Evolutionary conservation across 225 moss, liverwort and hornwort genomes (phyloP).

Genomic region (Pseudoscleropodium purum): DNA sequence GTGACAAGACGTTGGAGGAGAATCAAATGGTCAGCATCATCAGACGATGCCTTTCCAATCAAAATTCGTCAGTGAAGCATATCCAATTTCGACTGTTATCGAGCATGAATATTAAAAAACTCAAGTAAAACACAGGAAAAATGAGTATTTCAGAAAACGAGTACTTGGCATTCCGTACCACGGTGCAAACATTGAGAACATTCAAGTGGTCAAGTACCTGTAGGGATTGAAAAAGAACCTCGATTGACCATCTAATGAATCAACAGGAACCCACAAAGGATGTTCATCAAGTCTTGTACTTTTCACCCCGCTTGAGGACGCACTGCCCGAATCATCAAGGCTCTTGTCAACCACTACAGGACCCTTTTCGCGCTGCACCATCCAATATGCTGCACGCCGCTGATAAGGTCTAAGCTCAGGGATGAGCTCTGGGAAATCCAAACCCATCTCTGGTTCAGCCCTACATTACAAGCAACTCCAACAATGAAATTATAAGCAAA

Average conservation of each 20-base stretch:
- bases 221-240: constrained; percentile 84
- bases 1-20: neutral
- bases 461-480: constrained; percentile 28
- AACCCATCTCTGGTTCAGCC: constrained; percentile 45
- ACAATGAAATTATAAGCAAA: neutral
- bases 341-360: constrained; percentile 9
- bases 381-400: constrained; percentile 90
- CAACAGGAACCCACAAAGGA: constrained; percentile 75
- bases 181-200: neutral
- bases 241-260: constrained; percentile 52
- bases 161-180: neutral
- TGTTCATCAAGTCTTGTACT: constrained; percentile 22
- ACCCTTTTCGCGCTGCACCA: constrained; percentile 90
- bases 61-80: neutral
- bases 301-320: constrained; percentile 25
- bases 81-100: neutral
- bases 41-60: neutral
- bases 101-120: neutral
- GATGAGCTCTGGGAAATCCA: constrained; percentile 75
- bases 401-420: constrained; percentile 90
- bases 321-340: constrained; percentile 9
- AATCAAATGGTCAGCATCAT: neutral
- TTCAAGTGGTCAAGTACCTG: constrained; percentile 37
- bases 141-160: neutral
- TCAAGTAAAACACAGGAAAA: neutral